Conservation (phyloP, 768 basidiomycete genomes). For the Rhodotorula paludigena region DNA sequence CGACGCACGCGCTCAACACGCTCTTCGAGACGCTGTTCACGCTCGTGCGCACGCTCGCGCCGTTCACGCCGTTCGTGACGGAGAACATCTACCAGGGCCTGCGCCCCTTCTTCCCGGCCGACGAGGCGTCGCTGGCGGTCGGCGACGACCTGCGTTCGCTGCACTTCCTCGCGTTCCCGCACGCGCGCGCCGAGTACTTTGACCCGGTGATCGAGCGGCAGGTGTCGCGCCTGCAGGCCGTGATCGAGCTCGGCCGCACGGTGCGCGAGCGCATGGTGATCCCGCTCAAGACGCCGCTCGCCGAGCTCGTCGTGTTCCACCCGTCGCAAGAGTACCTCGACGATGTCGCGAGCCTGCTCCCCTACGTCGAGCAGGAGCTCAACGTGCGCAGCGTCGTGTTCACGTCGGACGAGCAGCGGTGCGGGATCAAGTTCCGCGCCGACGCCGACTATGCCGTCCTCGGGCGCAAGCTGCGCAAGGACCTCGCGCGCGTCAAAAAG, state of each 20-base stretch:
- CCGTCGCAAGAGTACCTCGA: conserved; percentile 72
- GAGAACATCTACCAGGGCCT: conserved; percentile 94
- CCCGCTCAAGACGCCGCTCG: conserved; percentile 89
- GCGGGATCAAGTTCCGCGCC: conserved; percentile 83
- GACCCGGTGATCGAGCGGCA: conserved; percentile 88
- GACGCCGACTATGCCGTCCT: conserved; percentile 93
- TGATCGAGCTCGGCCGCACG: conserved; percentile 85
- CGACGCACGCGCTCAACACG: conserved; percentile 81
- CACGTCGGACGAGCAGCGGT: conserved; percentile 76
- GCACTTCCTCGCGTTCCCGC: conserved; percentile 91
- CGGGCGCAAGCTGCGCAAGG: conserved; percentile 87
- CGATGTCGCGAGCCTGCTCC: conserved; percentile 75
- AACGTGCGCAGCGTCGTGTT: conserved; percentile 87
- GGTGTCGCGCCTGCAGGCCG: conserved; percentile 86
- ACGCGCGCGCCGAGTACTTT: conserved; percentile 89
- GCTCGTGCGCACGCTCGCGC: conserved; percentile 91
- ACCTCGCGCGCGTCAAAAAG: conserved; percentile 80
- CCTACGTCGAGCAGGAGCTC: conserved; percentile 88
- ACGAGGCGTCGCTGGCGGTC: conserved; percentile 53
- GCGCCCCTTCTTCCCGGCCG: conserved; percentile 73
- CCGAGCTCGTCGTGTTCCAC: conserved; percentile 90
- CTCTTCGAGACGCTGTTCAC: conserved; percentile 93
- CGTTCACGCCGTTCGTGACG: conserved; percentile 96
- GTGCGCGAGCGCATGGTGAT: conserved; percentile 80
- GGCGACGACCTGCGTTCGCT: conserved; percentile 78